A percentile compares a stretch with the other conserved stretches of the same genome.
phyloP scores from a whole-genome alignment of 495 filamentous ascomycete species.

The Annulohypoxylon maeteangense region DNA sequence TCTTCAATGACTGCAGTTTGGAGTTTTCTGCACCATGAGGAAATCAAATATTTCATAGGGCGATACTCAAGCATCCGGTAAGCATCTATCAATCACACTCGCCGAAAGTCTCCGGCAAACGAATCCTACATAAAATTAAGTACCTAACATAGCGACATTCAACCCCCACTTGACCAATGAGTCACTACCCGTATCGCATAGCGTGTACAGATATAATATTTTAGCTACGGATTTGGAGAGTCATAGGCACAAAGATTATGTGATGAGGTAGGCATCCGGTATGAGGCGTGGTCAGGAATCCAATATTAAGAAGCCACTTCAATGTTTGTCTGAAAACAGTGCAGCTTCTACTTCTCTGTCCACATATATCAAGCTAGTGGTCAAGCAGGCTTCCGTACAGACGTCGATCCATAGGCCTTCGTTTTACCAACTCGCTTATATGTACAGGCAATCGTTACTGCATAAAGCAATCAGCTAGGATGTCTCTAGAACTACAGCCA shows the following conservation, averaged over 20 bases:
- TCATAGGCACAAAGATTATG: background rate
- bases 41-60: too few relatives aligned
- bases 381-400: background rate
- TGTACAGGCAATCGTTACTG: background rate
- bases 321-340: background rate
- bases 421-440: background rate
- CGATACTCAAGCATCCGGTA: too few relatives aligned
- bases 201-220: background rate
- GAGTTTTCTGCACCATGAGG: too few relatives aligned
- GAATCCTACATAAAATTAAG: background rate
- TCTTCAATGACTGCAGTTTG: too few relatives aligned
- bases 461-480: background rate
- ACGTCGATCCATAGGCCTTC: background rate
- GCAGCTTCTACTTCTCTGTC: background rate
- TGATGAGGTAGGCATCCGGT: background rate
- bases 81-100: background rate
- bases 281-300: background rate
- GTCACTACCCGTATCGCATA: background rate
- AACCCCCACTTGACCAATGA: background rate
- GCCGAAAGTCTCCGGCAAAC: too few relatives aligned
- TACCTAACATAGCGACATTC: too few relatives aligned
- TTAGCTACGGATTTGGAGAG: background rate
- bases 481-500: slow-evolving; percentile 47
- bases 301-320: background rate
- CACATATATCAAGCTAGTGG: background rate